Conservation (phyloP, 2,329 filamentous ascomycete genomes). For the Alternaria hordeiaustralica region DNA sequence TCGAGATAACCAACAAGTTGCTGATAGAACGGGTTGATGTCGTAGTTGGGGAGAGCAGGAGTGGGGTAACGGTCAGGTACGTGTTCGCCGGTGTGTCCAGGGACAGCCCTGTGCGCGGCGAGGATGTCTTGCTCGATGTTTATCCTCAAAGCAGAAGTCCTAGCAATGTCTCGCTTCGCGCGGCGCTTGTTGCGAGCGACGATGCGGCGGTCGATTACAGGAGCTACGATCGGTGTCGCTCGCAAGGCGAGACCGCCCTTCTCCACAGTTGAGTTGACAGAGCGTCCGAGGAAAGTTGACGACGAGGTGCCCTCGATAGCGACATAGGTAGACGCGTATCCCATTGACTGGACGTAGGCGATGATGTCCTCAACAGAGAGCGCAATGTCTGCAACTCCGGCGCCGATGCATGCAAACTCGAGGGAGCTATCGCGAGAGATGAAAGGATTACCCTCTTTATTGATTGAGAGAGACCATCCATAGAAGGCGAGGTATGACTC, state of each 20-base stretch:
- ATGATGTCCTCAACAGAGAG: conserved; percentile 48
- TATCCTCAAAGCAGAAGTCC: conserved; percentile 2
- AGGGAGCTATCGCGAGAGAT: conserved; percentile 22
- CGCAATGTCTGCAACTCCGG: conserved; percentile 28
- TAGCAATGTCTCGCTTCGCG: conserved; percentile 16
- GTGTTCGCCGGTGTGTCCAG: neutral
- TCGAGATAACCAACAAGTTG: conserved; percentile 3
- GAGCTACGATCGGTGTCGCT: neutral
- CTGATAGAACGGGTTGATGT: conserved; percentile 6
- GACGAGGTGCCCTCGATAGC: conserved; percentile 11
- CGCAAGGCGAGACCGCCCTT: neutral
- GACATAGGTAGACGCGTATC: conserved; percentile 28
- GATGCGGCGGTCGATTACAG: conserved; percentile 9
- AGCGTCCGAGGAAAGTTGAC: conserved; percentile 25
- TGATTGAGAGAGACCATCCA: conserved; percentile 54
- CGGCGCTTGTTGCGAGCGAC: conserved; percentile 22
- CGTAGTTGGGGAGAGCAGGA: neutral
- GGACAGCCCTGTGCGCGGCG: neutral
- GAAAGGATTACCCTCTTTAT: conserved; percentile 30
- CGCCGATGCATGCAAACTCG: conserved; percentile 16
- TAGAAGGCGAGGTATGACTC: conserved; percentile 54
- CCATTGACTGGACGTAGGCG: conserved; percentile 29
- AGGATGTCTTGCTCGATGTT: conserved; percentile 14
- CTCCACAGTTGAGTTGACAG: conserved; percentile 1
- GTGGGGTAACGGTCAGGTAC: neutral